Evolutionary conservation across 805 yeast genomes (phyloP), one percentile per base, ranked within the genome.

Genomic region (Metschnikowia dekortorum): DNA sequence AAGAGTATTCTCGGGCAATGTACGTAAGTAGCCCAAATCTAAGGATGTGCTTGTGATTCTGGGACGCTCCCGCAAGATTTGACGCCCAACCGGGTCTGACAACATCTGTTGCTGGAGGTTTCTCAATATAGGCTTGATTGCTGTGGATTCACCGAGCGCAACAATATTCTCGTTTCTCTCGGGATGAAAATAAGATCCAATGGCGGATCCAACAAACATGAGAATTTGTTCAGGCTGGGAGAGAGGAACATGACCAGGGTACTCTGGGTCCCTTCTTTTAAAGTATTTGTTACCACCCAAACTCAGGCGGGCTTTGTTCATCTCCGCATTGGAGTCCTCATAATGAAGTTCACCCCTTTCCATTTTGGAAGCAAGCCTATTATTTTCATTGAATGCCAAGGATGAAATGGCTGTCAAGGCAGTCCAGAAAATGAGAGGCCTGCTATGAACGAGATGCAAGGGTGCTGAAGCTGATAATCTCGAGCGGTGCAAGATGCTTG

Each of bases 71-170:
- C 81, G 71, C 29, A 94, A 69, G 10, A 94, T 83, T 48, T 80
- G 78, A 52, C 99, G 76, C 0, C 99, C 99, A 0, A 78, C 73
- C 1, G 80, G 76, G 61, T 88, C 90, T 38, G 76, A 62, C 14
- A 94, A 76, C 97, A 94, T 92, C 53, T 80, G 80, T 29, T 73
- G 73, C 57, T 89, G 82, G 50, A 94, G 67, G 13, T 75, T 68
- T 18, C 73, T 75, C 47, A 95, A 75, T 33, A 90, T 81, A 31
- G 75, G 78, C 8, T 85, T 83, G 38, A 86, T 73, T 7, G 96
- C 96, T 0, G 97, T 86, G 13, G 92, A 83, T 64, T 94, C 99
- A 1, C 99, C 99, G 57, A 87, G 73, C 36, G 87, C 90, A 22
- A 85, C 90, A 51, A 87, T 85, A 60, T 84, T 83, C 52, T 81